A percentile compares a stretch with the other conserved stretches of the same genome.
These are phyloP conservation scores for Lasiodiplodia theobromae DNA, from an alignment of 2,329 filamentous ascomycete genomes.

Conservation along the genomic window DNA sequence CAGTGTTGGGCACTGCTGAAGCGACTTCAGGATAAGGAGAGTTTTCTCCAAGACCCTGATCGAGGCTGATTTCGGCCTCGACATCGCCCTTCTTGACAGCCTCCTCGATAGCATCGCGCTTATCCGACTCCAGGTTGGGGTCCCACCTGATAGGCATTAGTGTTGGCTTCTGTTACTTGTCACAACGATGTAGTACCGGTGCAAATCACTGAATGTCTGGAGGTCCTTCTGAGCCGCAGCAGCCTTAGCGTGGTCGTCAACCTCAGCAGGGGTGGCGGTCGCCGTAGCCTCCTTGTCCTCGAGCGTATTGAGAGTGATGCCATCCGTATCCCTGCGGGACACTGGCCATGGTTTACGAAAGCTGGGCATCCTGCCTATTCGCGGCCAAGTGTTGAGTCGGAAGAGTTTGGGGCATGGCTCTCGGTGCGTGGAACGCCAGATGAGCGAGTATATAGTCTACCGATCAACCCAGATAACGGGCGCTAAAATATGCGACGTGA, in stretches of 20 bases:
- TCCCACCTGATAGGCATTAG: conserved; percentile 23
- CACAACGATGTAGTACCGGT: neutral
- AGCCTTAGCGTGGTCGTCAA: conserved; percentile 1
- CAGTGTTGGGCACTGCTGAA: conserved; percentile 28
- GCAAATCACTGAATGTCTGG: conserved; percentile 23
- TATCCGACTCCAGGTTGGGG: conserved; percentile 28
- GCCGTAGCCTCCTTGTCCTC: conserved; percentile 17
- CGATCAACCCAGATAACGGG: neutral
- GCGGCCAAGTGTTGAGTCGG: neutral
- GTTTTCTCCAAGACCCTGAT: conserved; percentile 32
- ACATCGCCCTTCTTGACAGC: conserved; percentile 34
- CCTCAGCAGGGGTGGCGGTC: neutral
- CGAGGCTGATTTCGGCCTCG: conserved; percentile 39
- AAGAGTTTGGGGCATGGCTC: neutral
- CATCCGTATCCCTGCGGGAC: conserved; percentile 16
- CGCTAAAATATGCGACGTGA: neutral
- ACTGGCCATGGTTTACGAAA: conserved; percentile 21
- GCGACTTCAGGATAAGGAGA: conserved; percentile 33
- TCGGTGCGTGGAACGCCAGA: neutral
- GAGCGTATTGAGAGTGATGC: conserved; percentile 2
- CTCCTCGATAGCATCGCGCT: conserved; percentile 31
- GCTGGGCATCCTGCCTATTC: conserved; percentile 22
- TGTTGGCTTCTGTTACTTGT: no score
- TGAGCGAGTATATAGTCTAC: neutral
- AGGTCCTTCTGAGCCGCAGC: conserved; percentile 22